Conservation (phyloP, 1,284 basidiomycete genomes). For the Vanrija sp. region DNA sequence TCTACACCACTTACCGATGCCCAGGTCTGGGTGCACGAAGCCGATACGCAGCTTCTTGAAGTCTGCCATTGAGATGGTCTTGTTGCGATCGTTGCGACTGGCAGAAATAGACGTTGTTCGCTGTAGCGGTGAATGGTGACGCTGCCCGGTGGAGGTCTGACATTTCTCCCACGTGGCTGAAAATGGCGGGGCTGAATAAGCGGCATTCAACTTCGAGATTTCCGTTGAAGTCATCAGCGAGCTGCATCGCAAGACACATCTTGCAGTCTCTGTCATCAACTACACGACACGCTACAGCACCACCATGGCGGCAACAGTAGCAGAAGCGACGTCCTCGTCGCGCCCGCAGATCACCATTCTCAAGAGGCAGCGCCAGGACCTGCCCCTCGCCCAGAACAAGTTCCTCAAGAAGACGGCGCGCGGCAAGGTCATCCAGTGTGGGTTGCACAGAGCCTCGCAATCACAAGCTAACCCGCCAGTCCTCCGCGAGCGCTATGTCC, state of each 20-base stretch:
- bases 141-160: background rate
- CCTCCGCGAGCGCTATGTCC: constrained; percentile 88
- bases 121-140: no score
- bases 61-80: constrained; percentile 1
- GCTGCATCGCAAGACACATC: background rate
- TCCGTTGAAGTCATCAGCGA: background rate
- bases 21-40: constrained; percentile 91
- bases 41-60: constrained; percentile 57
- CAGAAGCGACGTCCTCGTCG: constrained; percentile 10
- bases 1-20: constrained; percentile 65
- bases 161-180: background rate
- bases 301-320: constrained; percentile 17
- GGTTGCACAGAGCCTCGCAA: constrained; percentile 13
- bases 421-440: constrained; percentile 91
- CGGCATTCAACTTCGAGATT: background rate
- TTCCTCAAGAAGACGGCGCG: constrained; percentile 92
- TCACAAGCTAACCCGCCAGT: constrained; percentile 52
- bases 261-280: background rate
- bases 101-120: background rate
- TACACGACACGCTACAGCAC: background rate
- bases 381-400: constrained; percentile 73
- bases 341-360: constrained; percentile 62
- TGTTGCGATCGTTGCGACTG: background rate
- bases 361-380: constrained; percentile 68
- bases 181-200: background rate